These are phyloP conservation scores for Phaffia australis DNA, from an alignment of 768 basidiomycete genomes.

Conservation along the genomic window DNA sequence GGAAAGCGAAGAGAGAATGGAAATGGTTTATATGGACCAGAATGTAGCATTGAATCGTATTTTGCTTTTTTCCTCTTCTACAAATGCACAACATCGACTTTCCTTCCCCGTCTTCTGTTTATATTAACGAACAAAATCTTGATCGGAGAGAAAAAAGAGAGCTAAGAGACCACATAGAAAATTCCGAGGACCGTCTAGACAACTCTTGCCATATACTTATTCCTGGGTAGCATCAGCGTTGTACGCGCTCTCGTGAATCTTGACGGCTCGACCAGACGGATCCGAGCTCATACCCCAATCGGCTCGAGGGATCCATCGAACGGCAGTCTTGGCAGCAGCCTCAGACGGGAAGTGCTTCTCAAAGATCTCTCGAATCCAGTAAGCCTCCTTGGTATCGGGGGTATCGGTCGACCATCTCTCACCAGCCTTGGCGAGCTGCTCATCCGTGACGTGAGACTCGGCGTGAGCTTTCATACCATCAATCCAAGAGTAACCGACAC, in stretches of 20 bases:
- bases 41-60: too few relatives aligned
- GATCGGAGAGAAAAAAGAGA: too few relatives aligned
- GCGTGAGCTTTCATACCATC: conserved; percentile 93
- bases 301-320: conserved; percentile 51
- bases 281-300: conserved; percentile 53
- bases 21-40: too few relatives aligned
- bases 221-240: conserved; percentile 28
- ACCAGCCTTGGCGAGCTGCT: conserved; percentile 57
- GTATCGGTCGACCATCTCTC: conserved; percentile 68
- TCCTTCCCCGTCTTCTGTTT: too few relatives aligned
- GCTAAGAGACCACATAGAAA: too few relatives aligned
- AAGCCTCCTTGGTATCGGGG: conserved; percentile 95
- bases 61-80: too few relatives aligned
- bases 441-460: conserved; percentile 62
- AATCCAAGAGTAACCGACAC: conserved; percentile 98
- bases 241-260: conserved; percentile 91
- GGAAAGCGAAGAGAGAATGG: too few relatives aligned
- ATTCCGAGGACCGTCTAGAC: too few relatives aligned
- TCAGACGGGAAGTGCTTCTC: conserved; percentile 74
- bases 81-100: too few relatives aligned
- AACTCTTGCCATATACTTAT: neutral
- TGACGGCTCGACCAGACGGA: conserved; percentile 88
- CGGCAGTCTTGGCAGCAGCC: conserved; percentile 79
- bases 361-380: conserved; percentile 82
- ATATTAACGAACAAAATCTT: too few relatives aligned